phyloP scores from a whole-genome alignment of 208 protist species.

The Naegleria gruberi region DNA sequence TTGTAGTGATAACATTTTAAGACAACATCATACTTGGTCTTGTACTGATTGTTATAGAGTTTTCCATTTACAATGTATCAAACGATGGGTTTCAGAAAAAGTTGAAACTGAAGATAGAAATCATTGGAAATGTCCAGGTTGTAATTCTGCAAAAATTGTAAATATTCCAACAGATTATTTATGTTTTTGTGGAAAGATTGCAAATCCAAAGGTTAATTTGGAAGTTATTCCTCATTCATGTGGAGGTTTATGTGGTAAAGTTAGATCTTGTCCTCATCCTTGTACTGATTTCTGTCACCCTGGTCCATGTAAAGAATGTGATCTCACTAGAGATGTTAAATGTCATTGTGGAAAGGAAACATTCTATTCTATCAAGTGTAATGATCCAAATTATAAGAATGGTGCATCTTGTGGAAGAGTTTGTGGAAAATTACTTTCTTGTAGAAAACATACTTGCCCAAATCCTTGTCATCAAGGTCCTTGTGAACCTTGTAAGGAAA shows the following conservation, averaged over 20 bases:
- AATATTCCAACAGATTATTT: background rate
- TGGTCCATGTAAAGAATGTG: background rate
- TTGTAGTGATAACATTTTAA: background rate
- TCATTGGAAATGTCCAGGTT: background rate
- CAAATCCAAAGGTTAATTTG: background rate
- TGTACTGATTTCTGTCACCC: background rate
- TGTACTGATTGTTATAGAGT: background rate
- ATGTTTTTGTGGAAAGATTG: conserved; percentile 1
- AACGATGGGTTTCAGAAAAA: conserved; percentile 6
- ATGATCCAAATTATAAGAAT: background rate
- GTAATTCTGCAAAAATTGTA: background rate
- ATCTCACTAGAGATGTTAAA: background rate
- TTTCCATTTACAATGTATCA: conserved; percentile 12
- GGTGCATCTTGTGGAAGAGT: background rate
- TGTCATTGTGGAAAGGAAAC: background rate
- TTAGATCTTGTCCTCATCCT: background rate
- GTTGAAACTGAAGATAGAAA: background rate
- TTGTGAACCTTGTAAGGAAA: background rate
- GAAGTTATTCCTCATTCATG: background rate
- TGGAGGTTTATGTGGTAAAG: background rate
- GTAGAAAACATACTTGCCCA: background rate
- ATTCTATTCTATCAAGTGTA: background rate
- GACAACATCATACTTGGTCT: background rate
- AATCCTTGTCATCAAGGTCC: background rate
- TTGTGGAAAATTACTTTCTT: background rate